phyloP scores from a whole-genome alignment of 2,329 filamentous ascomycete genomes.

The Sporothrix luriei region DNA sequence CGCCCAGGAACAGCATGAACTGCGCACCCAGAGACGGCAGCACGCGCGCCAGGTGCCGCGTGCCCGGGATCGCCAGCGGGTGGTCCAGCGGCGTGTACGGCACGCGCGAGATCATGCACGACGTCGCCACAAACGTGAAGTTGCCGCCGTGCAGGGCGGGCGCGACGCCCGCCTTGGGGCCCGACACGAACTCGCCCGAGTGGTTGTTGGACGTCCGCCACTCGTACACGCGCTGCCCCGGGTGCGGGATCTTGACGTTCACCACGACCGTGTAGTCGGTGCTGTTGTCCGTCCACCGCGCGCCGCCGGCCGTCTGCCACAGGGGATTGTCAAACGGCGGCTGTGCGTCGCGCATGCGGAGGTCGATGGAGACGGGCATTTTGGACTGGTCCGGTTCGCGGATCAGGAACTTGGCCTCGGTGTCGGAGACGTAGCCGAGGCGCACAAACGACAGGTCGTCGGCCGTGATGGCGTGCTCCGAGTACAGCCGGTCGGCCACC shows the following conservation, averaged over 20 bases:
- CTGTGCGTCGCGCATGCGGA: slow-evolving; percentile 57
- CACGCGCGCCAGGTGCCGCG: slow-evolving; percentile 73
- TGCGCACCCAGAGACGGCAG: slow-evolving; percentile 73
- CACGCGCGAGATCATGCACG: slow-evolving; percentile 88
- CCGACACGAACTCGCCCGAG: slow-evolving; percentile 76
- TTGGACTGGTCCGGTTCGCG: slow-evolving; percentile 77
- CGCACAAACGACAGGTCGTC: slow-evolving; percentile 82
- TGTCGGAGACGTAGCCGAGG: slow-evolving; percentile 81
- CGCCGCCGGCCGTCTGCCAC: slow-evolving; percentile 68
- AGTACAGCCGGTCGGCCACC: slow-evolving; percentile 76
- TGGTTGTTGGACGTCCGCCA: slow-evolving; percentile 88
- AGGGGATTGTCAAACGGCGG: slow-evolving; percentile 57
- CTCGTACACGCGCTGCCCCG: slow-evolving; percentile 74
- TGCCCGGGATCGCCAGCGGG: slow-evolving; percentile 77
- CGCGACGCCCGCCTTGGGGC: slow-evolving; percentile 68
- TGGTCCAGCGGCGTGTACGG: slow-evolving; percentile 87
- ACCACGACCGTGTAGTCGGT: slow-evolving; percentile 82
- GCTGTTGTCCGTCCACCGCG: slow-evolving; percentile 68
- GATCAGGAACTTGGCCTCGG: slow-evolving; percentile 77
- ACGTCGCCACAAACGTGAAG: slow-evolving; percentile 90
- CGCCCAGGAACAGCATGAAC: slow-evolving; percentile 79
- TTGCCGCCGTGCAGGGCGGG: slow-evolving; percentile 64
- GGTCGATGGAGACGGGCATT: slow-evolving; percentile 74
- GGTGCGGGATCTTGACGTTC: slow-evolving; percentile 63
- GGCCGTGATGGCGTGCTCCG: slow-evolving; percentile 70